Base-by-base conservation (phyloP, 2,329 filamentous ascomycete genomes). In the Ophiostoma ips region DNA sequence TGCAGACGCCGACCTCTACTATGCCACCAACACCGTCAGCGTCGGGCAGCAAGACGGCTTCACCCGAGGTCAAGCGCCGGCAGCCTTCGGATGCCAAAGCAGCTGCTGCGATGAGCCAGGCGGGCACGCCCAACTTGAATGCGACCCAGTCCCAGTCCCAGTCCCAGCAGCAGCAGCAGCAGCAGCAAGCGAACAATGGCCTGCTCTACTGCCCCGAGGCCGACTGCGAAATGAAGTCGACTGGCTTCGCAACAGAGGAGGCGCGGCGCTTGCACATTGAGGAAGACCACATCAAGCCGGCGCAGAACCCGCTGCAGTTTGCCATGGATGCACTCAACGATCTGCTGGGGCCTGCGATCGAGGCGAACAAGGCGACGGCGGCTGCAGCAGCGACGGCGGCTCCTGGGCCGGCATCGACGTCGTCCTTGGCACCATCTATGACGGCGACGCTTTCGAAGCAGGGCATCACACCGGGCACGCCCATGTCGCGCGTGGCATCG, bases 221-320 rank as follows among this genome's bases (percentile, higher is more conserved):
- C 2, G 71, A 72, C 33, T 83, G 79, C 56, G 75, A 79, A 28
- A 66, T 67, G 55, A 68, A 70, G 9, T 60, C 58, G 2, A 63
- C 66, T 12, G 72, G 70, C 0, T 81, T 81, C 56, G 58, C 69
- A 2, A 76, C 64, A 7, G 73, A 81, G 54, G 74, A 79, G 55
- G 70, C 70, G 12, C 66, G 72, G 46, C 69, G 71, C 49, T 59
- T 63, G 11, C 79, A 83, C 57, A 62, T 70, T 8, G 66, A 75
- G n/a, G 73, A 81, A 51, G 77, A 81, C 59, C 79, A 83, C 55
- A 63, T 69, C 19, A 73, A 71, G 58, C 77, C 77, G 6, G 63
- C 66, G 38, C 66, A 76, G 54, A 65, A 82, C 52, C 77, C 79
- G 2, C 40, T 69, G 50, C 73, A 72, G 55, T 83, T 72, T 58